Evolutionary conservation across 768 basidiomycete genomes (phyloP).

Genomic region (Suillus bovinus): DNA sequence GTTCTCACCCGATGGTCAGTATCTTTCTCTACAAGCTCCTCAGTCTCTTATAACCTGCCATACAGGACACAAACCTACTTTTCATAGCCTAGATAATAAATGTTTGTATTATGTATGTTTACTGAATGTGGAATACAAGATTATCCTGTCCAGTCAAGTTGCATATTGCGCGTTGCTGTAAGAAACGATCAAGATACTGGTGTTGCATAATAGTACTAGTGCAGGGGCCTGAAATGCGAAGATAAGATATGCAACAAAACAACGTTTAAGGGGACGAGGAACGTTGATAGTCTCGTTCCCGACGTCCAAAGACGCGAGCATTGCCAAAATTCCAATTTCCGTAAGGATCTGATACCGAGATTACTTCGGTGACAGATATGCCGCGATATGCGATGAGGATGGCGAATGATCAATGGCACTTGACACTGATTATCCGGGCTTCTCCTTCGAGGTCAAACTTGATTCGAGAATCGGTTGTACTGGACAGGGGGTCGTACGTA

Average conservation of each 20-base stretch:
- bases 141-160: background rate
- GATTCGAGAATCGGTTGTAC: background rate
- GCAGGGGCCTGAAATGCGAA: background rate
- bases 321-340: background rate
- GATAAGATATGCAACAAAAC: background rate
- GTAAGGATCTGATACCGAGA: background rate
- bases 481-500: background rate
- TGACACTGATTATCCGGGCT: constrained; percentile 54
- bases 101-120: background rate
- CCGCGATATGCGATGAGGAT: background rate
- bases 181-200: no score
- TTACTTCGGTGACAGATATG: background rate
- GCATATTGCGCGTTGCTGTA: background rate
- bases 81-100: constrained; percentile 28
- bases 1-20: constrained; percentile 45
- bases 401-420: constrained; percentile 34
- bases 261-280: background rate
- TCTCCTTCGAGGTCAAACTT: constrained; percentile 33
- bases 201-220: background rate
- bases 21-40: background rate
- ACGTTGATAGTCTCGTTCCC: background rate
- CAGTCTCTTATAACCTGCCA: background rate
- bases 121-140: background rate
- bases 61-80: constrained; percentile 30
- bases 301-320: background rate